These are phyloP conservation scores for Glycine tomentella DNA, from an alignment of 306 rosid species.

Conservation along the genomic window DNA sequence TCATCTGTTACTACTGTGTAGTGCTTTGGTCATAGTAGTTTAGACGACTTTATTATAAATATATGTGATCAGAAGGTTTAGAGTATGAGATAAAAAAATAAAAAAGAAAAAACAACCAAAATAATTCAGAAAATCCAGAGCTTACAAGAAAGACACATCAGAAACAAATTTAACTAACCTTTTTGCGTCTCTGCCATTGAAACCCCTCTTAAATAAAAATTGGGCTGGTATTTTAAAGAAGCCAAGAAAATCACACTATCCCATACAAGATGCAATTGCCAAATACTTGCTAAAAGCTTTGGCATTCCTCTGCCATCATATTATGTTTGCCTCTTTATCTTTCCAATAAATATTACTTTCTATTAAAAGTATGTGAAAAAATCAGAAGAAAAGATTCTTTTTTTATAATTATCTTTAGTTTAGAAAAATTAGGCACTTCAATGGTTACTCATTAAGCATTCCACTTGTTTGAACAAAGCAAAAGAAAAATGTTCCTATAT, in stretches of 20 bases:
- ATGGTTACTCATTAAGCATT: no score
- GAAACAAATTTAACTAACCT: conserved; percentile 8
- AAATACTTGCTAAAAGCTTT: neutral
- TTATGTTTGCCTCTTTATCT: conserved; percentile 17
- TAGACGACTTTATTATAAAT: neutral
- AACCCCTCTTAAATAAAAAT: neutral
- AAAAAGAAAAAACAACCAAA: conserved; percentile 1
- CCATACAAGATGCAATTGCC: neutral
- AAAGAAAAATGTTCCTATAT: neutral
- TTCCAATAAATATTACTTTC: neutral
- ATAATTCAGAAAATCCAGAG: conserved; percentile 16
- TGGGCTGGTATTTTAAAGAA: neutral
- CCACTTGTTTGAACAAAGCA: neutral
- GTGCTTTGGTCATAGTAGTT: conserved; percentile 25
- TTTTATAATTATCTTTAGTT: neutral
- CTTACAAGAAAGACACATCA: conserved; percentile 8
- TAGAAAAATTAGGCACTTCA: neutral
- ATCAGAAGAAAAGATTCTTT: neutral
- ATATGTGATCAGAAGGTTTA: conserved; percentile 21
- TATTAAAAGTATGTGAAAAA: neutral
- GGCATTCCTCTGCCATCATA: neutral
- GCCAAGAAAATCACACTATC: conserved; percentile 7
- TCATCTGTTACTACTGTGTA: conserved; percentile 15
- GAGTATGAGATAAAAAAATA: conserved; percentile 1
- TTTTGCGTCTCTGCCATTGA: conserved; percentile 6